Percentiles rank a stretch among this genome's conserved stretches.
These are phyloP conservation scores for Houttuynia cordata DNA, from an alignment of 164 flowering plant genomes.

Conservation along the genomic window DNA sequence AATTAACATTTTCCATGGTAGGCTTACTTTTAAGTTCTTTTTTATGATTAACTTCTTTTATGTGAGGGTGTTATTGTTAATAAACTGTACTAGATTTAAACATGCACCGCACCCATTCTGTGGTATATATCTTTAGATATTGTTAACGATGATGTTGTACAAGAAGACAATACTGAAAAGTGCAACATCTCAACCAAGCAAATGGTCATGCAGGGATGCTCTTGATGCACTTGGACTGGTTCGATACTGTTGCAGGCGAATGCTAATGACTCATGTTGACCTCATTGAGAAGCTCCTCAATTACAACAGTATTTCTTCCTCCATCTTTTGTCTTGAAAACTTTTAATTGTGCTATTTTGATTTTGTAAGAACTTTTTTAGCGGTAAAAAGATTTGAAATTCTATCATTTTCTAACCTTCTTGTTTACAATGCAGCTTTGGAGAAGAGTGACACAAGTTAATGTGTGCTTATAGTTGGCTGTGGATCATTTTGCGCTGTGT, in stretches of 20 bases:
- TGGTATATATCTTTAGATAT: no score
- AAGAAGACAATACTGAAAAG: not conserved
- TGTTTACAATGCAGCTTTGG: not conserved
- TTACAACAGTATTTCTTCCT: constrained; percentile 63
- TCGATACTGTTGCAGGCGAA: constrained; percentile 81
- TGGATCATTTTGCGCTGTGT: no score
- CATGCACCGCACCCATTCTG: no score
- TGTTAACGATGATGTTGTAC: no score
- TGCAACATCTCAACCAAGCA: not conserved
- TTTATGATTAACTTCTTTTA: no score
- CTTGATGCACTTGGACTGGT: constrained; percentile 85
- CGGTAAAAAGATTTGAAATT: not conserved
- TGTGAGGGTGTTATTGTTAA: no score
- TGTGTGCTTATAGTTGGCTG: no score
- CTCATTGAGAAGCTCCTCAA: constrained; percentile 95
- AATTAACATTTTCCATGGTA: no score
- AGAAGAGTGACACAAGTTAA: not conserved
- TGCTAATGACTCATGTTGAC: constrained; percentile 97
- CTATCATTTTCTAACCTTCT: not conserved
- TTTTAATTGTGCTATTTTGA: not conserved
- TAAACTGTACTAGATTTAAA: no score
- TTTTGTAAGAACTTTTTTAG: no score
- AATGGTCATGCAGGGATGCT: constrained; percentile 54
- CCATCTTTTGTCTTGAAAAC: not conserved
- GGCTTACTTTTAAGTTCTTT: no score